Conservation (phyloP, 768 basidiomycete species). For the Amanita pseudoporphyria region DNA sequence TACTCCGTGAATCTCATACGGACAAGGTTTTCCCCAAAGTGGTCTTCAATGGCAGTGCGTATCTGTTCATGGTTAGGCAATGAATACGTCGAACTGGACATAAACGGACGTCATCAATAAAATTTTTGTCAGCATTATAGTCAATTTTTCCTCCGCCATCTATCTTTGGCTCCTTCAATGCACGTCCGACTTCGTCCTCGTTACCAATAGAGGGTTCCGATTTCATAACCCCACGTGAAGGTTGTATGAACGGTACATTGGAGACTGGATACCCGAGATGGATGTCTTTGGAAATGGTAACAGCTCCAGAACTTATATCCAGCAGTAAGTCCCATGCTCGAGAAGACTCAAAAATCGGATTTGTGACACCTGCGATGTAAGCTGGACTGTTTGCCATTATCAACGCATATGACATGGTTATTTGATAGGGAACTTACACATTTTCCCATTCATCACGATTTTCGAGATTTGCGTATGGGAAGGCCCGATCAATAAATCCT, state of each 20-base stretch:
- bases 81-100: not conserved
- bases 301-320: slow-evolving; percentile 80
- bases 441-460: slow-evolving; percentile 87
- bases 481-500: slow-evolving; percentile 86
- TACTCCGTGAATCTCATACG: slow-evolving; percentile 89
- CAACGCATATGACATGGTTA: not conserved
- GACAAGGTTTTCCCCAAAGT: slow-evolving; percentile 85
- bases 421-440: slow-evolving; percentile 41
- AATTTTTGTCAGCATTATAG: slow-evolving; percentile 64
- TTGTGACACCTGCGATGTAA: slow-evolving; percentile 95
- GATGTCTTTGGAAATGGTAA: slow-evolving; percentile 85
- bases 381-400: slow-evolving; percentile 47
- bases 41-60: slow-evolving; percentile 76
- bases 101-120: slow-evolving; percentile 85
- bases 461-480: slow-evolving; percentile 89
- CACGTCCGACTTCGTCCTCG: slow-evolving; percentile 64
- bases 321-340: slow-evolving; percentile 90
- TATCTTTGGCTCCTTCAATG: slow-evolving; percentile 44
- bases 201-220: slow-evolving; percentile 52
- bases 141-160: slow-evolving; percentile 51
- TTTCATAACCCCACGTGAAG: slow-evolving; percentile 53
- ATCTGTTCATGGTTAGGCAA: slow-evolving; percentile 40
- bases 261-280: slow-evolving; percentile 42
- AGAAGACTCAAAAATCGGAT: slow-evolving; percentile 88
- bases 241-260: slow-evolving; percentile 29